A percentile compares a stretch with the other conserved stretches of the same genome.
Conservation (phyloP, 768 basidiomycete species). For the Chalciporus sphaerocephalus region DNA sequence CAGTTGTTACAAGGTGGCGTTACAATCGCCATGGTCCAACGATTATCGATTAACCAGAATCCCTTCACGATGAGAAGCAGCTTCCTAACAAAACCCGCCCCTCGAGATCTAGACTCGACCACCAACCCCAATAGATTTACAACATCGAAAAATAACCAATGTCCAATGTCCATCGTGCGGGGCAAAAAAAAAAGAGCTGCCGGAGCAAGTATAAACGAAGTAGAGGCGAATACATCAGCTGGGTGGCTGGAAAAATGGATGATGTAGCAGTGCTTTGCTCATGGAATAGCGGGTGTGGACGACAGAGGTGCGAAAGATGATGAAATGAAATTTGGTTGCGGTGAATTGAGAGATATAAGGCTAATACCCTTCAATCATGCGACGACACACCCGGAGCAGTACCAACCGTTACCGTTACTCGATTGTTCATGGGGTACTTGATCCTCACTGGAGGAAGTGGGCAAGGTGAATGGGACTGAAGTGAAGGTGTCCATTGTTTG, state of each 20-base stretch:
- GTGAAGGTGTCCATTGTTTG: slow-evolving; percentile 19
- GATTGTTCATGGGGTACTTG: not conserved
- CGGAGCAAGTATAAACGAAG: slow-evolving; percentile 18
- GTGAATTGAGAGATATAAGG: not conserved
- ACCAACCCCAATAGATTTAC: slow-evolving; percentile 8
- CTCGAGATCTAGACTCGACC: slow-evolving; percentile 2
- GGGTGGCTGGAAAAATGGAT: not conserved
- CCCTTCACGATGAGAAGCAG: slow-evolving; percentile 2
- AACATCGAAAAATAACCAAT: not conserved
- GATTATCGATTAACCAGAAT: not conserved
- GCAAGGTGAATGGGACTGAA: not conserved
- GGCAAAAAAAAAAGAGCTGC: slow-evolving; percentile 7
- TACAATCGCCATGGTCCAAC: slow-evolving; percentile 5
- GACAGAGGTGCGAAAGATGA: not conserved
- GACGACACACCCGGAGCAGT: slow-evolving; percentile 13
- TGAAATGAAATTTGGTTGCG: not conserved
- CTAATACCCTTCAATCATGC: slow-evolving; percentile 9
- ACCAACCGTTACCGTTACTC: no score
- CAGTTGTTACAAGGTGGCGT: slow-evolving; percentile 1
- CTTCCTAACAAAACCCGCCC: slow-evolving; percentile 8
- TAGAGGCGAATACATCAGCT: slow-evolving; percentile 1
- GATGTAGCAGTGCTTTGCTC: no score
- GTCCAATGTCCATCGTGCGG: slow-evolving; percentile 16
- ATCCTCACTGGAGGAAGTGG: not conserved
- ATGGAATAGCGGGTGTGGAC: slow-evolving; percentile 1